A percentile compares a stretch with the other conserved stretches of the same genome.
Conservation (phyloP, 2,329 filamentous ascomycete species). For the Apiospora arundinis region DNA sequence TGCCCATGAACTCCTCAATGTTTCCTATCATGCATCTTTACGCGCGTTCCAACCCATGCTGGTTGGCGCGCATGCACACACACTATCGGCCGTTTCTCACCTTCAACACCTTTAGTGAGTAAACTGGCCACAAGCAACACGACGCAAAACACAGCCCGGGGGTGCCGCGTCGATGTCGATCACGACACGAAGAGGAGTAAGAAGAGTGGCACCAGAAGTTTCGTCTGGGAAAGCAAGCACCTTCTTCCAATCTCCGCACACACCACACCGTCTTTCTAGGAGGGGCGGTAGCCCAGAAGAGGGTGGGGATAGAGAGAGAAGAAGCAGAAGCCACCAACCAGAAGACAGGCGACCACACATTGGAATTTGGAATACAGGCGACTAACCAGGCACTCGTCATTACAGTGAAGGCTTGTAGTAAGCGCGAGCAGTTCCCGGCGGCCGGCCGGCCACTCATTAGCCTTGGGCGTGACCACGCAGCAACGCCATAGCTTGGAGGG, state of each 20-base stretch:
- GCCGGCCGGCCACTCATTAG: not conserved
- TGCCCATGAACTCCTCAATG: constrained; percentile 20
- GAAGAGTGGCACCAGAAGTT: not conserved
- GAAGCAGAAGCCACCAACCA: not conserved
- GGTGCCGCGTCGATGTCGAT: not conserved
- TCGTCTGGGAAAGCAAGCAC: not conserved
- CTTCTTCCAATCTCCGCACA: constrained; percentile 7
- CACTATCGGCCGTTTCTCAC: constrained; percentile 1
- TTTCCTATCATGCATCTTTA: constrained; percentile 4
- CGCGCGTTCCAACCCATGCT: constrained; percentile 7
- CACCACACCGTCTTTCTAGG: constrained; percentile 8
- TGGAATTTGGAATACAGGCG: not conserved
- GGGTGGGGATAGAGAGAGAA: not conserved
- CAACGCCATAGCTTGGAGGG: not conserved
- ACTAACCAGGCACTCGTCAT: constrained; percentile 10
- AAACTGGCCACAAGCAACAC: constrained; percentile 13
- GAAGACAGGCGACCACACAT: not conserved
- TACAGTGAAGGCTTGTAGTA: constrained; percentile 15
- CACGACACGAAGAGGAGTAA: not conserved
- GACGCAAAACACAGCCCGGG: not conserved
- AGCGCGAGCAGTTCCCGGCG: not conserved
- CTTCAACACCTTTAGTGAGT: constrained; percentile 4
- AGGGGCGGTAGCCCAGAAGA: not conserved
- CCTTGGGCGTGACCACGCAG: not conserved
- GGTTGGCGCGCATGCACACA: not conserved